Evolutionary conservation across 2,329 filamentous ascomycete genomes (phyloP), one percentile per base, ranked within the genome.

Genomic region (Blastomyces percursus): DNA sequence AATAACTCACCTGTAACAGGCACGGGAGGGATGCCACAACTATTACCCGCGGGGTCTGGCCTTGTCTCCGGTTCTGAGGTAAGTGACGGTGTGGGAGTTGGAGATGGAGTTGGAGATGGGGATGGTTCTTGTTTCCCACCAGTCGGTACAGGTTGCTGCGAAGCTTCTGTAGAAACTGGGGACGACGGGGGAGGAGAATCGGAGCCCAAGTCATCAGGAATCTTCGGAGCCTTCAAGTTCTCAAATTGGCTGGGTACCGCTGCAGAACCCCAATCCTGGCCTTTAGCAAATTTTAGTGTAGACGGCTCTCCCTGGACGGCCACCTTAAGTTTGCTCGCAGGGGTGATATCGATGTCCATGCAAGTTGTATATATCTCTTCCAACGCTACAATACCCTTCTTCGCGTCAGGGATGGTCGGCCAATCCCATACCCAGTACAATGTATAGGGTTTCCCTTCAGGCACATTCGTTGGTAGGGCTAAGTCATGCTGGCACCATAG

Each of bases 401-500:
- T 71, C 21, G 65, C 71, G 46, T 70, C 68, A 12, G 75, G 70
- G n/a, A 67, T 79, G 16, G 84, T 86, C 2, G 88, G 87, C 90
- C 91, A 99, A 74, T 96, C 88, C 94, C 94, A 97, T 55, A 96
- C 87, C 93, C 93, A 97, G 80, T 96, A 96, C 60, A 96, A 77
- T 2, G 91, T 93, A 73, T 92, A 90, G 35, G 82, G 81, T 38
- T 86, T 82, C 54, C 85, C 85, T 11, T 79, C 74, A n/a, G 81
- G 74, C 56, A 85, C 78, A 68, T 88, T 82, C 5, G 79, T 71
- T 0, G 94, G 94, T 16, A 99, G 78, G 70, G 86, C 81, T 57
- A 96, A 78, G 71, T 94, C 86, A 44, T 86, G 86, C 75, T 96
- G 92, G 76, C 94, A 97, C 78, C 82, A 86, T 59, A 92, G 79